These are phyloP conservation scores for Suillus placidus DNA, from an alignment of 768 basidiomycete genomes.

Conservation along the genomic window DNA sequence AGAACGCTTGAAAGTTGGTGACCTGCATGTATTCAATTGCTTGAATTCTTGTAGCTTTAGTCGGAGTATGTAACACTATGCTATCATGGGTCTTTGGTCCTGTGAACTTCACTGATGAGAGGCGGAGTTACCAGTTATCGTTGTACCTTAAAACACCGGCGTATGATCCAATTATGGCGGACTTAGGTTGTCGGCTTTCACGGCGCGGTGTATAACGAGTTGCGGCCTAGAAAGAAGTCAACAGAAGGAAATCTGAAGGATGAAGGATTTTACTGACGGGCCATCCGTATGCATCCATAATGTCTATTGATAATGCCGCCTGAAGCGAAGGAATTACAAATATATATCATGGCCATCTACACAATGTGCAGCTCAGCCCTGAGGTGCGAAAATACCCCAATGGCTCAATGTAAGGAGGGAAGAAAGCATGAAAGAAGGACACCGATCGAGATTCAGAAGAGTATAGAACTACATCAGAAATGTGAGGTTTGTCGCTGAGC, in stretches of 20 bases:
- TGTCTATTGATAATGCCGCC: not conserved
- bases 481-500: no score
- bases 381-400: no score
- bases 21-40: slow-evolving; percentile 4
- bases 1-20: slow-evolving; percentile 42
- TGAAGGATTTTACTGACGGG: not conserved
- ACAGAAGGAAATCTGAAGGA: not conserved
- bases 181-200: not conserved
- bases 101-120: not conserved
- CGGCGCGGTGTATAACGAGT: not conserved
- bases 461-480: not conserved
- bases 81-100: not conserved
- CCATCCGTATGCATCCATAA: not conserved
- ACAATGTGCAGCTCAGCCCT: no score
- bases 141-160: not conserved
- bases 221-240: not conserved
- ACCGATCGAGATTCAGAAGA: no score
- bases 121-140: not conserved
- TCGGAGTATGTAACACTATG: slow-evolving; percentile 1
- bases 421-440: no score
- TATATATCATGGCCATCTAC: no score
- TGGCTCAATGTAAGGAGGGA: no score
- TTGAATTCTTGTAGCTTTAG: not conserved
- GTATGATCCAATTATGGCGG: not conserved
- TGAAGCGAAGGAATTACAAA: not conserved